Base-by-base conservation (phyloP, 768 basidiomycete species). In the Cubamyces sp. region DNA sequence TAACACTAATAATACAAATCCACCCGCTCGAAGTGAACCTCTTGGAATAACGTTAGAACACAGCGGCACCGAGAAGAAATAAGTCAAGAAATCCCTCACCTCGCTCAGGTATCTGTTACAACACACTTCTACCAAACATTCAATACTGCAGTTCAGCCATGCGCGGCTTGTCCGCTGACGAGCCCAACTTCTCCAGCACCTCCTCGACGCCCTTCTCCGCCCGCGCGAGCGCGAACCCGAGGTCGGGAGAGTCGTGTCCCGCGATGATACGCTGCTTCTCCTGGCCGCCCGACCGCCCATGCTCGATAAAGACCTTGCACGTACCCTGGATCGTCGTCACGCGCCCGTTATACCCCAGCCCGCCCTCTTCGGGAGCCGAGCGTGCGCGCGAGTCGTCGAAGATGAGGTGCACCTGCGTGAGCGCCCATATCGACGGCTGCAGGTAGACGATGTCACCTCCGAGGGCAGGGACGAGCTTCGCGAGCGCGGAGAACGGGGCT, bases 321-420 rank as follows among this genome's bases (percentile, higher is more conserved):
- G 75, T 52, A 5, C 74, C 78, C 64, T 72, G 66, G 40, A 74
- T 28, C 37, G 73, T 74, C 47, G 73, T 75, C 40, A 65, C 54
- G 56, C 57, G 52, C 34, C 61, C 64, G 26, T 64, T 56, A 61
- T 78, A 79, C 14, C 78, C 78, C 4, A 79, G 69, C 46, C 78
- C 78, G 30, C 78, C 78, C 40, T 71, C 61, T 48, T 65, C 69
- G 1, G 76, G 74, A 15, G 73, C 40, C 43, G 66, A 54, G 9
- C 76, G 71, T 12, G 78, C 78, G 23, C 74, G 71, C 46, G 78
- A 75, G 66, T 78, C 77, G 65, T 79, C 76, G 65, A 78, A 76
- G 39, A 76, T 62, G 37, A 79, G 68, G 65, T 79, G 78, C 30
- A 75, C 67, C 53, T 66, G 63, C 15, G 72, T 69, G 21, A 79